phyloP scores from a whole-genome alignment of 2,329 filamentous ascomycete species.

The Tolypocladium paradoxum region DNA sequence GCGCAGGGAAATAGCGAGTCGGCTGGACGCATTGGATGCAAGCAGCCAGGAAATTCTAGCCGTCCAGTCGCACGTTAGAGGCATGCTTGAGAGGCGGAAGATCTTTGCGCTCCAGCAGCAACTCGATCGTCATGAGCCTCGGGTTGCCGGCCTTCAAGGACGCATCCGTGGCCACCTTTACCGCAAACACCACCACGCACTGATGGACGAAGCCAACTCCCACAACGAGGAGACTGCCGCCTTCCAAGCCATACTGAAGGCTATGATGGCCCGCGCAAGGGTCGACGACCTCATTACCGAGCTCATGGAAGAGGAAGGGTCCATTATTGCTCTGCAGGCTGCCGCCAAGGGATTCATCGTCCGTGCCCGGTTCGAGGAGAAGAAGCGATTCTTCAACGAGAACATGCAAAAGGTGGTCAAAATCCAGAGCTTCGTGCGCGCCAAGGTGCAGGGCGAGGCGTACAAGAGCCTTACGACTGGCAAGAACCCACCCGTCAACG shows the following conservation, averaged over 20 bases:
- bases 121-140: slow-evolving; percentile 45
- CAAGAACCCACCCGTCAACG: slow-evolving; percentile 92
- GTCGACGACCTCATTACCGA: slow-evolving; percentile 66
- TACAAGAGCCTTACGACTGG: slow-evolving; percentile 95
- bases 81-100: slow-evolving; percentile 45
- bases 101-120: slow-evolving; percentile 38
- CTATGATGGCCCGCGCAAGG: slow-evolving; percentile 64
- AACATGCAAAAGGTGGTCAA: slow-evolving; percentile 99
- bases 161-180: slow-evolving; percentile 53
- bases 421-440: slow-evolving; percentile 92
- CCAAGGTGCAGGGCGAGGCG: slow-evolving; percentile 90
- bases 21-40: slow-evolving; percentile 35
- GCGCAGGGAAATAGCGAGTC: slow-evolving; percentile 36
- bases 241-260: slow-evolving; percentile 67
- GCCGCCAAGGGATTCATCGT: slow-evolving; percentile 63
- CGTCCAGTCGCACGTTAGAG: slow-evolving; percentile 50
- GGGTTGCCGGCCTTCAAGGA: slow-evolving; percentile 55
- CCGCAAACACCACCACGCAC: slow-evolving; percentile 46
- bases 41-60: slow-evolving; percentile 35
- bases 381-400: slow-evolving; percentile 78
- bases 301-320: slow-evolving; percentile 74
- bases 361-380: slow-evolving; percentile 66
- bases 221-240: slow-evolving; percentile 56
- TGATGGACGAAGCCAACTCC: slow-evolving; percentile 60
- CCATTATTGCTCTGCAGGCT: slow-evolving; percentile 64